Conservation (phyloP, 139 green algal genomes). For the Tetraselmis chui region DNA sequence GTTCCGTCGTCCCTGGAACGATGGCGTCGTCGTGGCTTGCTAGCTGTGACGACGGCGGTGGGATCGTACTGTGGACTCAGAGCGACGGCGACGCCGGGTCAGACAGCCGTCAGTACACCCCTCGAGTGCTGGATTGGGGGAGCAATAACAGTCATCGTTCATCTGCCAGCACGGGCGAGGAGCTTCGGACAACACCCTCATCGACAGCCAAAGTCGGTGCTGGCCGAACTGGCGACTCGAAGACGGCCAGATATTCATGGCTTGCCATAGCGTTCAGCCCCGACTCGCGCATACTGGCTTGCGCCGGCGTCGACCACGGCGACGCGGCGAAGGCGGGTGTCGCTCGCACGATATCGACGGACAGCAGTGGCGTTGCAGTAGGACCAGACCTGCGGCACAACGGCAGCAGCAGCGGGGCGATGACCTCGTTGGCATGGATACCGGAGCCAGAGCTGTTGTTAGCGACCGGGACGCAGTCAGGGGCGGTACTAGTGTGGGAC, state of each 20-base stretch:
- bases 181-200: too few species aligned
- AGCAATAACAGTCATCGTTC: too few species aligned
- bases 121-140: too few species aligned
- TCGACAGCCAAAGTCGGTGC: background rate
- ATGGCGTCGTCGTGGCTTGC: too few species aligned
- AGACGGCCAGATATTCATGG: background rate
- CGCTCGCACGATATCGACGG: background rate
- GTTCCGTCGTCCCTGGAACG: too few species aligned
- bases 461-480: background rate
- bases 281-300: background rate
- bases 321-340: background rate
- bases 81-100: too few species aligned
- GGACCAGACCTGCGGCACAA: background rate
- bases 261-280: background rate
- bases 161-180: too few species aligned
- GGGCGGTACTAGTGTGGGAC: background rate
- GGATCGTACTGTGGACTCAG: background rate
- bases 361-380: background rate
- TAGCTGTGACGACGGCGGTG: background rate
- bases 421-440: background rate
- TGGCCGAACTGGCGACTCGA: background rate
- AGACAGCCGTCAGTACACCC: too few species aligned
- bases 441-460: background rate
- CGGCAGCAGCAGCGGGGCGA: too few species aligned
- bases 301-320: background rate